Base-by-base conservation (phyloP, 2,329 filamentous ascomycete genomes). In the Neonectria sp. region DNA sequence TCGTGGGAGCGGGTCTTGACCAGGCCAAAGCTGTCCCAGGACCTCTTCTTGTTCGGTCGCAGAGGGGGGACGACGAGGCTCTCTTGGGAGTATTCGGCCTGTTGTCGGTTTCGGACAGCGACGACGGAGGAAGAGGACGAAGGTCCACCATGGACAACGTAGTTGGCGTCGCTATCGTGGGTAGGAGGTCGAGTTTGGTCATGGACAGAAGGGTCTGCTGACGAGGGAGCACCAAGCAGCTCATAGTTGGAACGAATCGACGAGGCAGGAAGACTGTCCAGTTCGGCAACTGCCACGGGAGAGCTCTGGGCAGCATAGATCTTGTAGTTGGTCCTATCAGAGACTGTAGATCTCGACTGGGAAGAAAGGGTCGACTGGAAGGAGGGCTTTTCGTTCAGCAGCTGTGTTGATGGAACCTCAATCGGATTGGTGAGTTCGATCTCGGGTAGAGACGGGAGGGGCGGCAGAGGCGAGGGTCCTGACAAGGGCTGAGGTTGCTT, bases 41-140 rank as follows among this genome's bases (percentile, higher is more conserved):
- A 86, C 27, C 79, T 80, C 69, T 82, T 82, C 73, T 82, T 84
- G 60, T 79, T 78, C 9, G 87, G 84, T 52, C 83, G 82, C 21
- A 91, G 79, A 0, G 89, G 89, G 9, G 87, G 82, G 15, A 91
- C 87, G 13, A 88, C 74, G 33, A 91, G 80, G 68, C 89, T 91
- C 73, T 91, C 89, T 69, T 88, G 88, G 0, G 90, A 91, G 74
- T 87, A 91, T 62, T 85, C 83, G 24, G 80, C 79, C 6, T 81
- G 82, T 2, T 79, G 67, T 9, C 71, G 70, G 35, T 74, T 70
- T 31, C 56, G 73, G 61, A 80, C 73, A 43, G 82, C 80, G 25
- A 79, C 80, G 51, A 82, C 55, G n/a, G 74, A 77, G 15, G 74
- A 77, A 29, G 83, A 82, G 33, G 84, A 82, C 11, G 82, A 79